Base-by-base conservation (phyloP, 768 basidiomycete genomes). In the Nidularia pulvinata region DNA sequence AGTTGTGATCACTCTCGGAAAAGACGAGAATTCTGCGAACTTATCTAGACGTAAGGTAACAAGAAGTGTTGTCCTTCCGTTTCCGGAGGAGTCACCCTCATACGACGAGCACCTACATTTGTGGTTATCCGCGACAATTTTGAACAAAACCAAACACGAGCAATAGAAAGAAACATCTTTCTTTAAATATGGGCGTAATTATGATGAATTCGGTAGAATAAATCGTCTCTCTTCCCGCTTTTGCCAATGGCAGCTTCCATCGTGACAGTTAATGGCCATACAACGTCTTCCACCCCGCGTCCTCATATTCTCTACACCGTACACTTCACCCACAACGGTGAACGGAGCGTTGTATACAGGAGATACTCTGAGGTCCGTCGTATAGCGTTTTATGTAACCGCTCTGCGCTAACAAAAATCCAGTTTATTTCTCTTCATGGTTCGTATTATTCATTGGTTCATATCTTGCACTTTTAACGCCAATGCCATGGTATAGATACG, bases 271-370 rank as follows among this genome's bases (percentile, higher is more conserved):
- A 57, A 61, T 33, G 63, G 64, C 37, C 81, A 81, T 59, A 81
- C 79, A 6, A 80, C 79, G 25, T 65, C 74, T 47, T 80, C 79
- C n/a, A 60, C 55, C 7, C 78, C 80, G 33, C 64, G 68, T 30
- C 76, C 79, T 9, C 80, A 81, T 54, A 70, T 82, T 57, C 64
- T 79, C 34, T 82, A 81, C 57, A 61, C 64, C 47, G 50, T 81
- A 34, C 63, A 76, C 48, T 72, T 73, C 35, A 68, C 54, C 22
- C 56, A 66, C 4, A 64, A 67, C 44, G 77, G 74, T 13, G 70
- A 62, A 25, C 66, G 10, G 10, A 46, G 4, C 45, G 64, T 25
- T 63, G 63, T 33, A 58, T 55, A 72, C 33, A 64, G 71, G 32
- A 66, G 78, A 44, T 81, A 77, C 63, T 82, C 81, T 2, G 76